These are phyloP conservation scores for Patellifolia procumbens DNA, from an alignment of 179 eudicot species.

Conservation along the genomic window DNA sequence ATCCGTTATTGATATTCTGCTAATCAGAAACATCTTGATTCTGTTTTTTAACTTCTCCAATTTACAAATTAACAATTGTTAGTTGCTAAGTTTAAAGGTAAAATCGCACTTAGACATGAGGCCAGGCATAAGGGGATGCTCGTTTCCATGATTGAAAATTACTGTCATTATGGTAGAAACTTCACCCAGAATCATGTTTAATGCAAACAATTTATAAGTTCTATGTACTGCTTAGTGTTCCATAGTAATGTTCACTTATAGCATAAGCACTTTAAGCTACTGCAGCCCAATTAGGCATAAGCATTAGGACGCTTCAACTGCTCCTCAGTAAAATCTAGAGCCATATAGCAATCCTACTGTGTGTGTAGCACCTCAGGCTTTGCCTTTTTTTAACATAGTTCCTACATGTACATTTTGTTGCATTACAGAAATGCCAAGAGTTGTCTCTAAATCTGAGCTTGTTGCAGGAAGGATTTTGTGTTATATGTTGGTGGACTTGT, in stretches of 20 bases:
- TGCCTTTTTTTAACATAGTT: neutral
- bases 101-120: neutral
- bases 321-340: neutral
- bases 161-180: neutral
- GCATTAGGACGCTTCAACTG: neutral
- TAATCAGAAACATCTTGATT: neutral
- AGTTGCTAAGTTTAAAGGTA: neutral
- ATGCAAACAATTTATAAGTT: neutral
- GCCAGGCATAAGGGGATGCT: neutral
- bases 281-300: no score
- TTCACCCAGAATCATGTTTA: neutral
- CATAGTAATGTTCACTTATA: neutral
- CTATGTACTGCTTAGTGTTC: neutral
- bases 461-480: slow-evolving; percentile 86
- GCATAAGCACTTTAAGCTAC: neutral
- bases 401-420: neutral
- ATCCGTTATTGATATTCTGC: neutral
- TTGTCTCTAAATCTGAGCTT: slow-evolving; percentile 28
- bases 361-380: neutral
- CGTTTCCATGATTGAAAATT: neutral
- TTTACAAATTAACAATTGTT: neutral
- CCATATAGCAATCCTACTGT: neutral
- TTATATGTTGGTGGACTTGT: slow-evolving; percentile 81
- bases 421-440: slow-evolving; percentile 6
- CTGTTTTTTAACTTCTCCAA: neutral